Base-by-base conservation (phyloP, 1,139 yeast genomes). In the Debaryomyces sp. region DNA sequence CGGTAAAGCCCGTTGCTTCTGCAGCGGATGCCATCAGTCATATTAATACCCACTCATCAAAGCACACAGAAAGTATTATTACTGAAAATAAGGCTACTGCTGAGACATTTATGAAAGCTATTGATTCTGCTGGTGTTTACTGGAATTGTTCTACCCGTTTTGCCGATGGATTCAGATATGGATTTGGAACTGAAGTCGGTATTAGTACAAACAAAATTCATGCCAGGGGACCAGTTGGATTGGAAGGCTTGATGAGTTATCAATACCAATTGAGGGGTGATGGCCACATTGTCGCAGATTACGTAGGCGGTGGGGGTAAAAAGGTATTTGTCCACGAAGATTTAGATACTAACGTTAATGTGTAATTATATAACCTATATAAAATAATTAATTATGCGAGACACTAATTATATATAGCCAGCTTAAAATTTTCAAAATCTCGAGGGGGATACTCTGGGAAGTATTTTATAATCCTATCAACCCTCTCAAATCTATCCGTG, bases 111-210 rank as follows among this genome's bases (percentile, higher is more conserved):
- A 69, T 92, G 60, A 85, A 85, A 66, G 96, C 92, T 26, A 81
- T 95, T 38, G 99, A 95, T 66, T 89, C 97, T 5, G 89, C 98
- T 2, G 97, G 98, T 49, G 96, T 94, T n/a, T 95, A 90, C 73
- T 92, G 98, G 97, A 95, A 95, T 64, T 92, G 96, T 45, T 88
- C 96, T 8, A 90, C 98, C 2, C 79, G 99, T 63, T 95, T 95
- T 70, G 98, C 99, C 8, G 99, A 95, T 69, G 99, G 99, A 2
- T 94, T 90, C 76, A 82, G 99, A 64, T 95, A 91, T 63, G 99
- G 99, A 0, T 94, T 95, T 64, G 99, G 99, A 46, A 87, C 99
- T 7, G 99, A 95, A 68, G 99, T 95, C 26, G 99, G 99, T 36
- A 92, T 95, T 52, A 87, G 96, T 51, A 95, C 99, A 42, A 91